These are phyloP conservation scores for Exophiala oligosperma DNA, from an alignment of 2,329 filamentous ascomycete genomes.

Conservation along the genomic window DNA sequence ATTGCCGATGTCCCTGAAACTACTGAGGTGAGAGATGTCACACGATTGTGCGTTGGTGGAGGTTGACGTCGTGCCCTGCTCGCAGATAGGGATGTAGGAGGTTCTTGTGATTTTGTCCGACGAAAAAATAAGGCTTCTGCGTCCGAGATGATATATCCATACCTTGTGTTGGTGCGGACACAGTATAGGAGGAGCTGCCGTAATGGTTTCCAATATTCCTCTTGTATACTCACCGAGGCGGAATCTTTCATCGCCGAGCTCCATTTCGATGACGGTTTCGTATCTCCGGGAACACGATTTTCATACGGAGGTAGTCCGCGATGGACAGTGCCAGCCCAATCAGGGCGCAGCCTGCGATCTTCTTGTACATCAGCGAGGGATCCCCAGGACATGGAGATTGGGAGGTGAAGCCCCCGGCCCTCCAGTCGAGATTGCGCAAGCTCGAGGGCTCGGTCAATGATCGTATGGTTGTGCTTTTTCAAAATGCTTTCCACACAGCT, in stretches of 20 bases:
- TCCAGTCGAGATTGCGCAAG: neutral
- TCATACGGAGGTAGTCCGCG: neutral
- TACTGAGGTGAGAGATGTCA: neutral
- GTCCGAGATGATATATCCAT: too few species aligned
- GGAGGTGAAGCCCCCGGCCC: neutral
- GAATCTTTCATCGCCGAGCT: neutral
- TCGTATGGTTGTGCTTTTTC: neutral
- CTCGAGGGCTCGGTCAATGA: neutral
- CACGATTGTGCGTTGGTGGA: neutral
- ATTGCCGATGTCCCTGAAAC: conserved; percentile 1
- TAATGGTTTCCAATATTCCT: too few species aligned
- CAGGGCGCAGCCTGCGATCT: neutral
- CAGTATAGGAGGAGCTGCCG: too few species aligned
- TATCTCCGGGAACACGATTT: neutral
- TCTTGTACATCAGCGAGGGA: neutral
- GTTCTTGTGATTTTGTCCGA: too few species aligned
- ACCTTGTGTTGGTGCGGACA: too few species aligned
- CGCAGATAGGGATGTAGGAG: too few species aligned
- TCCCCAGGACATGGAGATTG: neutral
- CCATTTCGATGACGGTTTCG: neutral
- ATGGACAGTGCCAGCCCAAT: neutral
- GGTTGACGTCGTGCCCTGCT: too few species aligned
- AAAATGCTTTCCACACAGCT: neutral
- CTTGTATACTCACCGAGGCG: too few species aligned
- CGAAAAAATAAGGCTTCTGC: too few species aligned